phyloP scores from a whole-genome alignment of 2,329 filamentous ascomycete genomes.

The Botrytis fragariae region DNA sequence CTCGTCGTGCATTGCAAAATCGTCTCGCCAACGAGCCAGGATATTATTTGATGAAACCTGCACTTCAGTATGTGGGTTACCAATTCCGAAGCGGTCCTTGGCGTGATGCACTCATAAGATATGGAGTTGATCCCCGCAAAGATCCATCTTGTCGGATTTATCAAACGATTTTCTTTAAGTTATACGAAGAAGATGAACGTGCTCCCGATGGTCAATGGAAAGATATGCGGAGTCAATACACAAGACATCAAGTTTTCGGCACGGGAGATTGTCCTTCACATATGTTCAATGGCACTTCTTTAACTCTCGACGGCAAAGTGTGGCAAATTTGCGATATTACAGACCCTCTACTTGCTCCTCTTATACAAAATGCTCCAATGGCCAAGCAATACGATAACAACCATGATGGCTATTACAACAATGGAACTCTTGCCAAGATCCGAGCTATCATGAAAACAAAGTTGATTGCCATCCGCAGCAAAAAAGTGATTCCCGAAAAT shows the following conservation, averaged over 20 bases:
- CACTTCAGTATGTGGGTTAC: constrained; percentile 82
- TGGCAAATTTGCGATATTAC: constrained; percentile 94
- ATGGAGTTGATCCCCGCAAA: constrained; percentile 80
- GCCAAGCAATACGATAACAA: constrained; percentile 56
- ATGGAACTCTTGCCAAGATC: constrained; percentile 77
- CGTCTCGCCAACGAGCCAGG: constrained; percentile 54
- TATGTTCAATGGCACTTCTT: constrained; percentile 75
- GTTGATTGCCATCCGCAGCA: constrained; percentile 64
- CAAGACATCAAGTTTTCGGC: constrained; percentile 29
- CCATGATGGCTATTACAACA: constrained; percentile 79
- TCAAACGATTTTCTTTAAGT: constrained; percentile 85
- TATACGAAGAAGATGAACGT: constrained; percentile 43
- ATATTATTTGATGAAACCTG: constrained; percentile 64
- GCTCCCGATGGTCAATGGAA: constrained; percentile 29
- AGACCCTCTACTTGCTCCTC: constrained; percentile 66
- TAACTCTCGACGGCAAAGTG: constrained; percentile 78
- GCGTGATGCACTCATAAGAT: constrained; percentile 81
- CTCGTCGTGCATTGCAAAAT: constrained; percentile 77
- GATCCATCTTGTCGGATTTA: constrained; percentile 77
- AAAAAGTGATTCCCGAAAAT: constrained; percentile 49
- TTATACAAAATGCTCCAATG: constrained; percentile 64
- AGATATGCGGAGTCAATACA: constrained; percentile 25
- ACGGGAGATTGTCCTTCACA: constrained; percentile 51
- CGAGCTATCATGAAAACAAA: constrained; percentile 88
- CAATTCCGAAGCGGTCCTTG: constrained; percentile 91